Conservation (phyloP, 1,139 yeast genomes). For the Saccharomyces hybrid region DNA sequence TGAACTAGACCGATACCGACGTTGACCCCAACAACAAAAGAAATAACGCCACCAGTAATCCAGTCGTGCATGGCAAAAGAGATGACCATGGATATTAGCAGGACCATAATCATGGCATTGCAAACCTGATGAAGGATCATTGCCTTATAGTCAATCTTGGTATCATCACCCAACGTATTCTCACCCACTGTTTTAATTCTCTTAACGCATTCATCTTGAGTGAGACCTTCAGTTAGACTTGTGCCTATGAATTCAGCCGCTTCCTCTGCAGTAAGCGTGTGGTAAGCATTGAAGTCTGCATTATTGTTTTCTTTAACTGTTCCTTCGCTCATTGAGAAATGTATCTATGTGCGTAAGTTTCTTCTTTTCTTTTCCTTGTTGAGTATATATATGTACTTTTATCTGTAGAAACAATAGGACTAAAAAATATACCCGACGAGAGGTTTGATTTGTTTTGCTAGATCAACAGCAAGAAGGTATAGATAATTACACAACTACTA, state of each 20-base stretch:
- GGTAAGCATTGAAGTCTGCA: conserved; percentile 14
- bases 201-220: conserved; percentile 43
- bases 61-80: conserved; percentile 87
- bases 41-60: conserved; percentile 88
- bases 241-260: conserved; percentile 58
- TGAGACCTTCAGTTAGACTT: conserved; percentile 51
- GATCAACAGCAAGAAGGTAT: too few relatives aligned
- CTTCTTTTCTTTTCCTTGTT: background rate
- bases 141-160: conserved; percentile 48
- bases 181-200: conserved; percentile 53
- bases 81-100: conserved; percentile 80
- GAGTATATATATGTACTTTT: background rate
- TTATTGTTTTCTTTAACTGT: conserved; percentile 5
- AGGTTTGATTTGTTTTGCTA: too few relatives aligned
- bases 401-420: background rate
- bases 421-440: background rate
- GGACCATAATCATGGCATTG: conserved; percentile 80
- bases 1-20: conserved; percentile 94
- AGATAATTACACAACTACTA: too few relatives aligned
- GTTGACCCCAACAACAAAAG: conserved; percentile 84
- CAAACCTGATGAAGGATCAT: conserved; percentile 78
- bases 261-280: conserved; percentile 49
- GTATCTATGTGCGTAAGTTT: background rate
- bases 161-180: conserved; percentile 30
- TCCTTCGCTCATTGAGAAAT: background rate